phyloP scores from a whole-genome alignment of 2,329 filamentous ascomycete species.

The Colletotrichum brevisporum region DNA sequence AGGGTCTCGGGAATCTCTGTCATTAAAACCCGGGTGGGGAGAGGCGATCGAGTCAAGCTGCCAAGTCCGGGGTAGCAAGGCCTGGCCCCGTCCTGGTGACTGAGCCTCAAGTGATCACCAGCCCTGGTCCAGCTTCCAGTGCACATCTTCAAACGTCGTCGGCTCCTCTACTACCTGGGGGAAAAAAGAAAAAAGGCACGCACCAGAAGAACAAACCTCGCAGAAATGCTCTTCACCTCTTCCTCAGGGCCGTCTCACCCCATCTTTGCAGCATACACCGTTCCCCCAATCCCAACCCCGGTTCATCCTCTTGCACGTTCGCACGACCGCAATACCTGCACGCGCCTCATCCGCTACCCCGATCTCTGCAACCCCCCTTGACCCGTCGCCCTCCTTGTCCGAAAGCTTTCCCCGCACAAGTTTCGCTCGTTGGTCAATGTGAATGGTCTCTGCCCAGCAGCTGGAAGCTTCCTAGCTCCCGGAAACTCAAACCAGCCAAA shows the following conservation, averaged over 20 bases:
- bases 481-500: too few relatives aligned
- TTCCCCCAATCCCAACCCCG: conserved; percentile 12
- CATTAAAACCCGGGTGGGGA: background rate
- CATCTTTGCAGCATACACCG: background rate
- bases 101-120: conserved; percentile 28
- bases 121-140: background rate
- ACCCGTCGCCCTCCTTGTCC: conserved; percentile 32
- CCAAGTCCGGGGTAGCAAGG: conserved; percentile 21
- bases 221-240: background rate
- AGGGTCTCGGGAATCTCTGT: background rate
- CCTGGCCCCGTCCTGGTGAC: background rate
- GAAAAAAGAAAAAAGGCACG: too few relatives aligned
- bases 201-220: background rate
- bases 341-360: conserved; percentile 36
- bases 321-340: background rate
- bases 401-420: conserved; percentile 25
- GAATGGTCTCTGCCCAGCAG: too few relatives aligned
- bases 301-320: conserved; percentile 18
- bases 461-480: too few relatives aligned
- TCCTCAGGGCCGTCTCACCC: conserved; percentile 4
- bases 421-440: background rate
- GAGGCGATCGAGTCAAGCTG: conserved; percentile 16
- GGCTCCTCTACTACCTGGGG: background rate
- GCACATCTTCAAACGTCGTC: background rate
- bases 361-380: conserved; percentile 28